Evolutionary conservation across 345 rosid genomes (phyloP).

Genomic region (Odontarrhena argentea): DNA sequence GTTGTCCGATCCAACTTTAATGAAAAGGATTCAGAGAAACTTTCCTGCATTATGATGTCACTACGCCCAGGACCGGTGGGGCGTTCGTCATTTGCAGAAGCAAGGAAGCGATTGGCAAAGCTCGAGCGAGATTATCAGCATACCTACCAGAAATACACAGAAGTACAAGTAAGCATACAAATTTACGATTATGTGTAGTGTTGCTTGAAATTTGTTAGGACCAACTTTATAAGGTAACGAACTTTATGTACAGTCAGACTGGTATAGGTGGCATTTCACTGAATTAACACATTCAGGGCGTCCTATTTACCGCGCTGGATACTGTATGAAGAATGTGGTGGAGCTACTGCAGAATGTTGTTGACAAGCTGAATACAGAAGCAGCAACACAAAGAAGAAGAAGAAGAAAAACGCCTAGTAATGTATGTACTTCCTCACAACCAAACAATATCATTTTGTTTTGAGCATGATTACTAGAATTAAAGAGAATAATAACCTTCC

Average conservation of each 20-base stretch:
- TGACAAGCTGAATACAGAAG: slow-evolving; percentile 21
- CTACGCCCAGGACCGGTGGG: neutral
- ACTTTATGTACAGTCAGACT: slow-evolving; percentile 13
- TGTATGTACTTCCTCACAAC: neutral
- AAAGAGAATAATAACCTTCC: too few species aligned
- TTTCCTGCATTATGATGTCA: slow-evolving; percentile 10
- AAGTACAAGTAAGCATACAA: slow-evolving; percentile 20
- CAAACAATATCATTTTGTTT: neutral
- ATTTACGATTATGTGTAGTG: neutral
- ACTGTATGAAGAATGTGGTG: neutral
- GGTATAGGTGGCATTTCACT: neutral
- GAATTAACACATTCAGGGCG: neutral
- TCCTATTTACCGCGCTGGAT: neutral
- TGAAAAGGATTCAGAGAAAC: slow-evolving; percentile 1
- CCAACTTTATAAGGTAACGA: slow-evolving; percentile 1
- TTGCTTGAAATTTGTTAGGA: slow-evolving; percentile 1
- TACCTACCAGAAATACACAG: slow-evolving; percentile 5
- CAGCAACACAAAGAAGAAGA: neutral
- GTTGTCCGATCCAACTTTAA: neutral
- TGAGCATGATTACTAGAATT: too few species aligned
- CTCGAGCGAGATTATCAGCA: slow-evolving; percentile 30
- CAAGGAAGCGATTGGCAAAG: slow-evolving; percentile 19
- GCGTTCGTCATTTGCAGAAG: slow-evolving; percentile 16
- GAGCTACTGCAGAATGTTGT: slow-evolving; percentile 12
- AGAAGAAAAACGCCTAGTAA: slow-evolving; percentile 2